A percentile compares a stretch with the other conserved stretches of the same genome.
phyloP scores from a whole-genome alignment of 441 rosid genomes.

The Capsella rubella region DNA sequence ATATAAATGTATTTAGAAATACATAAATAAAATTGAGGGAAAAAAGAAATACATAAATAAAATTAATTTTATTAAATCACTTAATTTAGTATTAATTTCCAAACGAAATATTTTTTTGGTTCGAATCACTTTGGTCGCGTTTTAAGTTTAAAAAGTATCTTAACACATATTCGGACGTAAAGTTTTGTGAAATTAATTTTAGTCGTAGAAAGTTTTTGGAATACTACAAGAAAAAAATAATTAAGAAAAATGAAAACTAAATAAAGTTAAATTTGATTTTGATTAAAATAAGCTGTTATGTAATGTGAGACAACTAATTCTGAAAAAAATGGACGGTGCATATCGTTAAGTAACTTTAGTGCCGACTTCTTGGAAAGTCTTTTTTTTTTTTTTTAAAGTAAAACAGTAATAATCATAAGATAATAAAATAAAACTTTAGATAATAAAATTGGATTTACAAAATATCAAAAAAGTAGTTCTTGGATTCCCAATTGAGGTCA shows the following conservation, averaged over 20 bases:
- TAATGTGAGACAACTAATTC: constrained; percentile 16
- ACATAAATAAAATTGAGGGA: not conserved
- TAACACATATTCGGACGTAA: no score
- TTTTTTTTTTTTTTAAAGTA: not conserved
- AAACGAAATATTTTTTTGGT: no score
- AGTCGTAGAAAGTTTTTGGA: no score
- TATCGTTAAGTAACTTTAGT: constrained; percentile 26
- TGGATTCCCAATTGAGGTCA: constrained; percentile 28
- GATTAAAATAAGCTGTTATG: not conserved
- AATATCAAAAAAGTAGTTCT: constrained; percentile 22
- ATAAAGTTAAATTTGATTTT: not conserved
- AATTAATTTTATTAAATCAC: no score
- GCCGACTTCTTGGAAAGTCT: constrained; percentile 42
- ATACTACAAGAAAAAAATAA: no score
- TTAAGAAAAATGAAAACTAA: no score
- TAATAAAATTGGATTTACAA: not conserved
- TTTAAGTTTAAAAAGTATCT: no score
- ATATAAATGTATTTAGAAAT: not conserved
- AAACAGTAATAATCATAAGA: not conserved
- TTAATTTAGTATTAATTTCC: no score
- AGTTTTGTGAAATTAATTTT: no score
- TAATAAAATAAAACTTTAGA: not conserved
- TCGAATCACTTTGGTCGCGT: no score
- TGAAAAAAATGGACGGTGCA: constrained; percentile 17
- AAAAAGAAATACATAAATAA: no score